Evolutionary conservation across 495 filamentous ascomycete genomes (phyloP), one percentile per base, ranked within the genome.

Genomic region (Lepraria neglecta): DNA sequence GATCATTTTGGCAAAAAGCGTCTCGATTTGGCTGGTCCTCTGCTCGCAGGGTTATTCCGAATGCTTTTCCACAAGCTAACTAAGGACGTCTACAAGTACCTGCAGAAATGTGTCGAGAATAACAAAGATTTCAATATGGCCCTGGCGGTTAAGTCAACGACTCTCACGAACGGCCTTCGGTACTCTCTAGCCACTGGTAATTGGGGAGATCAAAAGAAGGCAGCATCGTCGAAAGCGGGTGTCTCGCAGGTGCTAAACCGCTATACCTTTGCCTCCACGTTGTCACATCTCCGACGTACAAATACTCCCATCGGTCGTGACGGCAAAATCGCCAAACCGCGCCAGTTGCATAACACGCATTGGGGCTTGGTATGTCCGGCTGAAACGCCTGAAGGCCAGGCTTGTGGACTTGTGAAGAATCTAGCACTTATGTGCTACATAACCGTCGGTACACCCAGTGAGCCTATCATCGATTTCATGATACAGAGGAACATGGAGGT

Each of bases 1-100:
- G 94, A 99, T 76, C 95, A 99, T 71, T 97, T 99, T 65, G 94
- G 94, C 68, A 97, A 97, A 81, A 99, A 99, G 79, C 85, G 94
- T 62, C 80, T 99, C 30, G 94, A 99, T 75, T 79, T 99, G 67
- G 94, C 95, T 65, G 94, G 94, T 56, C 94, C 95, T 31, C 79
- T 99, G 45, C 80, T 99, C 45, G 92, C 94, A 28, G 91, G 89
- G 67, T 81, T 99, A 43, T 99, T 99, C 81, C 83, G 95, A 33
- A 83, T 82, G 47, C 81, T 96, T 52, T 94, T 94, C 69, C 83
- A 88, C 21, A 88, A 91, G 66, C 81, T 97, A 58, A 92, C 88
- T 6, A 86, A 87, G 63, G 94, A 99, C 67, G 84, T 98, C 28
- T 87, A 90, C 70, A 84, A 85, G 52, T 92, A 96, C 72, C 82